Base-by-base conservation (phyloP, 371 early-diverging fungal genomes). In the Phascolomyces articulosus region DNA sequence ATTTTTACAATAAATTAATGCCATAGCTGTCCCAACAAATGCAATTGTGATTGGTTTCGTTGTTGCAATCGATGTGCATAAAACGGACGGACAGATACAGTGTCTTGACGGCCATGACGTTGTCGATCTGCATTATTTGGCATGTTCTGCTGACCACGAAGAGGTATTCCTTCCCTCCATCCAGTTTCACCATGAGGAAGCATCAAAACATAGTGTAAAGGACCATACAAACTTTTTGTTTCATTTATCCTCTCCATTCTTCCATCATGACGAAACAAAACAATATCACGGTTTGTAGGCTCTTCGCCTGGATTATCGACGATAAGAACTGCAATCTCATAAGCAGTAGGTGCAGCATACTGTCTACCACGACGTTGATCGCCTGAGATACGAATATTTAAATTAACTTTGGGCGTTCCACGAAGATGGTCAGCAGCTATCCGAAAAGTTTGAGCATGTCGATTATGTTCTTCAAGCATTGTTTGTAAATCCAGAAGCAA, bases 291-390 rank as follows among this genome's bases (percentile, higher is more conserved):
- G 23, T 24, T 6, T 9, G 10, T 1, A 23, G 24, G 9, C 20
- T 44, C 3, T 23, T 21, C 41, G 3, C 44, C 15, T 24, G 1
- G 27, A 23, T 3, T 54, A 29, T 54, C 44, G 15, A 41, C 29
- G 49, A 61, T 51, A 13, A 61, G 28, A 7, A 63, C 63, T 9
- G 63, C 63, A 3, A 63, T 31, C 41, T 63, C 55, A n/a, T 40
- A 29, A 15, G 24, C 29, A 16, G 51, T 23, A 0, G 62, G 62
- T 3, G 53, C 51, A 6, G 31, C 31, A 24, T 53, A 53, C 28
- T 62, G 62, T 18, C 53, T 23, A 20, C 54, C 34, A 29, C 40
- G 23, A 3, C 34, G 54, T 4, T n/a, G 1, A 24, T 24, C 29
- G 38, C 58, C 11, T 8, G 31, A 51, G 27, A 61, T 61, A 9